Conservation (phyloP, 345 rosid genomes). For the Xanthoceras sorbifolium region DNA sequence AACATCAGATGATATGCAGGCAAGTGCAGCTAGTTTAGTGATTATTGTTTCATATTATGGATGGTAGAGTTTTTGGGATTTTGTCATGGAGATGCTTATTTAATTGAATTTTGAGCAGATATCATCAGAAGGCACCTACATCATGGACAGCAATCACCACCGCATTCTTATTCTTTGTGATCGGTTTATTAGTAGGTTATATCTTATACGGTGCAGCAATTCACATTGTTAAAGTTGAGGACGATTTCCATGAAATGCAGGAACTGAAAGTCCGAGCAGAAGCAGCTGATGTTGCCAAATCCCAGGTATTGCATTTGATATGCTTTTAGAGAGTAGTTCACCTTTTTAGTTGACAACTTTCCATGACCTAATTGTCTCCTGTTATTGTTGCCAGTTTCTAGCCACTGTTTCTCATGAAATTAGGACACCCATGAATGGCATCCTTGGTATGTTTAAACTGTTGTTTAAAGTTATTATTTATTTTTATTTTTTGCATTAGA, state of each 20-base stretch:
- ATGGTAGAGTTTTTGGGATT: conserved; percentile 10
- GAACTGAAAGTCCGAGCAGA: conserved; percentile 85
- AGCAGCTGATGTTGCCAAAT: conserved; percentile 98
- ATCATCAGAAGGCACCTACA: conserved; percentile 79
- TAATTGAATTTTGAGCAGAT: conserved; percentile 47
- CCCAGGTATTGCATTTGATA: conserved; percentile 50
- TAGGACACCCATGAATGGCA: conserved; percentile 99
- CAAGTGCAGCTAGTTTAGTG: conserved; percentile 28
- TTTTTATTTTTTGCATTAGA: background rate
- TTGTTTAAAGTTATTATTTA: background rate
- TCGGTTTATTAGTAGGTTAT: conserved; percentile 78
- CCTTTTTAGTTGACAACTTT: background rate
- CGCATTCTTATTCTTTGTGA: conserved; percentile 63
- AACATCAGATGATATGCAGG: conserved; percentile 95
- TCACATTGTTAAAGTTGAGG: conserved; percentile 92
- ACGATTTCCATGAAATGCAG: conserved; percentile 82
- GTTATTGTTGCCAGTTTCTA: conserved; percentile 64
- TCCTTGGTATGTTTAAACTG: conserved; percentile 63
- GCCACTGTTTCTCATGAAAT: conserved; percentile 99
- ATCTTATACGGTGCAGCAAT: conserved; percentile 72
- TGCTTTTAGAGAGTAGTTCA: background rate
- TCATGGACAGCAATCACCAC: conserved; percentile 78
- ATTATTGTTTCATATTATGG: background rate
- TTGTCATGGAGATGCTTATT: conserved; percentile 16
- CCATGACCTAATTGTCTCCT: background rate